phyloP scores from a whole-genome alignment of 2,329 filamentous ascomycete genomes.

The Botrytis fragariae region DNA sequence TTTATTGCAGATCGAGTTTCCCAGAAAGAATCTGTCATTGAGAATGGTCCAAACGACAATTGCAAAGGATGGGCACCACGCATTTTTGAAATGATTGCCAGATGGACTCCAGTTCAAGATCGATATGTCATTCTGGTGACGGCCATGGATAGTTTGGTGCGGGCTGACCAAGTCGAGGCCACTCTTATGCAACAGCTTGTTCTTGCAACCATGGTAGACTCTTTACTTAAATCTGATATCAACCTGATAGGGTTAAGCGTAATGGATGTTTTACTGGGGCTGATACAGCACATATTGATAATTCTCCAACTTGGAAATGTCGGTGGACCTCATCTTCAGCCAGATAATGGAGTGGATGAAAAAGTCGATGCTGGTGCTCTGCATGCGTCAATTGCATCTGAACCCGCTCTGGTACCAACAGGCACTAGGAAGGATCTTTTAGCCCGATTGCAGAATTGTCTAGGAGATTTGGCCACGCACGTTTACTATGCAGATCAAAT shows the following conservation, averaged over 20 bases:
- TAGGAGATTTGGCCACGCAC: conserved; percentile 88
- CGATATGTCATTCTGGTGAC: conserved; percentile 87
- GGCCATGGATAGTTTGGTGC: conserved; percentile 71
- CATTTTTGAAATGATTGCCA: conserved; percentile 74
- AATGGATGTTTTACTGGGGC: conserved; percentile 85
- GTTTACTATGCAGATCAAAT: conserved; percentile 97
- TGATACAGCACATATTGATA: conserved; percentile 79
- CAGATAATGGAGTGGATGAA: conserved; percentile 28
- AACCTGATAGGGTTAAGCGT: conserved; percentile 95
- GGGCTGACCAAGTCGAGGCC: conserved; percentile 66
- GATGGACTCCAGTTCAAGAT: conserved; percentile 91
- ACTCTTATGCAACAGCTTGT: conserved; percentile 71
- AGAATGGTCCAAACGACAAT: conserved; percentile 41
- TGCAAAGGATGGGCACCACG: conserved; percentile 75
- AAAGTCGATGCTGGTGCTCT: conserved; percentile 22
- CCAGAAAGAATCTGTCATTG: conserved; percentile 54
- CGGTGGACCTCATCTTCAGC: conserved; percentile 37
- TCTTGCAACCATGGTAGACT: conserved; percentile 74
- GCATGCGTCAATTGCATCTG: conserved; percentile 31
- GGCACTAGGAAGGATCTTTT: conserved; percentile 61
- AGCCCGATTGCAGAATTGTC: conserved; percentile 71
- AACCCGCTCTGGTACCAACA: conserved; percentile 49
- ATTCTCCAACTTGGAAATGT: conserved; percentile 63
- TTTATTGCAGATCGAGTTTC: conserved; percentile 66
- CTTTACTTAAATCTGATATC: conserved; percentile 79